Conservation (phyloP, 345 rosid genomes). For the Chamaenerion angustifolium region DNA sequence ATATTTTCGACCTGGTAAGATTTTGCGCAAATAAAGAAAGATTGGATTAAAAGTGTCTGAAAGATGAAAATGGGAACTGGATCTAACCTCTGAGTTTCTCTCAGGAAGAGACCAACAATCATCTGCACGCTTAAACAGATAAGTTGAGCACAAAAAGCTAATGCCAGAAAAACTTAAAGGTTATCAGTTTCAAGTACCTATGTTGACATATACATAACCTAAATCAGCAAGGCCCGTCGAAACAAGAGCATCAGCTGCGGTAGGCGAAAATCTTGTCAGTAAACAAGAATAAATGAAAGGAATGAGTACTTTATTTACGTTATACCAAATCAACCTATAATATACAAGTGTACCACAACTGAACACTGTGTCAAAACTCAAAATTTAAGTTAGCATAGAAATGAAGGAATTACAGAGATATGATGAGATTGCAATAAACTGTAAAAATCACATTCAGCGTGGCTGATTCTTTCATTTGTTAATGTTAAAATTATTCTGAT, state of each 20-base stretch:
- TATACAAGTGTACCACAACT: neutral
- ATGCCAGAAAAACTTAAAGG: neutral
- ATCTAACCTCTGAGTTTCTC: conserved; percentile 51
- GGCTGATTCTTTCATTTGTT: too few relatives aligned
- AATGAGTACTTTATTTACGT: neutral
- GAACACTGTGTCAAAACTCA: too few relatives aligned
- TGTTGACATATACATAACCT: conserved; percentile 74
- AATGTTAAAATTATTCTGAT: too few relatives aligned
- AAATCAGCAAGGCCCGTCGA: conserved; percentile 86
- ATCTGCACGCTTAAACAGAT: conserved; percentile 30
- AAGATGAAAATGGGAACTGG: neutral
- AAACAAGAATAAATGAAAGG: neutral
- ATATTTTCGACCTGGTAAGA: too few relatives aligned
- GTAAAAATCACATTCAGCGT: too few relatives aligned
- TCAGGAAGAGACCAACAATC: conserved; percentile 76
- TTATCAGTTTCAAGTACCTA: conserved; percentile 39
- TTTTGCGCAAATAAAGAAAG: neutral
- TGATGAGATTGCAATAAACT: too few relatives aligned
- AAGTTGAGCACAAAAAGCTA: too few relatives aligned
- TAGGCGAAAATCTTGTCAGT: conserved; percentile 11
- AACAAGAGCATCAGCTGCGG: conserved; percentile 77
- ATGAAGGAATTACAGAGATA: too few relatives aligned
- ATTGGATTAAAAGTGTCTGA: too few relatives aligned
- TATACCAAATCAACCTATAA: neutral
- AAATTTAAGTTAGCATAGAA: too few relatives aligned